Evolutionary conservation across 2,329 filamentous ascomycete species (phyloP).

Genomic region (Trichophyton mentagrophytes): DNA sequence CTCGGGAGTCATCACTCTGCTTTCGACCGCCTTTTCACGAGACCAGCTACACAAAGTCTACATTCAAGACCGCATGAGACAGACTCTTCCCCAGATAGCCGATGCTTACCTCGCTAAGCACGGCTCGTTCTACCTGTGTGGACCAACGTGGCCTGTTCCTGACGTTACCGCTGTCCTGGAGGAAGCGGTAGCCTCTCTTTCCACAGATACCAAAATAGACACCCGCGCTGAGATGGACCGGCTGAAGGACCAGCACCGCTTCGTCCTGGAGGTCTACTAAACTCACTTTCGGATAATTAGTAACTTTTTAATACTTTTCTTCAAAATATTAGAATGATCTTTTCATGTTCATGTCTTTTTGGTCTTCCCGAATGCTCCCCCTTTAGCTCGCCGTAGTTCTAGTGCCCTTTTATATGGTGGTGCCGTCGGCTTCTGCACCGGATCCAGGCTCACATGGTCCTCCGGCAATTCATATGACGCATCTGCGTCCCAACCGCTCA

Average conservation of each 20-base stretch:
- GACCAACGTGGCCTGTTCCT: slow-evolving; percentile 95
- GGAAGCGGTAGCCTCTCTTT: slow-evolving; percentile 70
- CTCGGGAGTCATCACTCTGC: slow-evolving; percentile 84
- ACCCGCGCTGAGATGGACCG: slow-evolving; percentile 85
- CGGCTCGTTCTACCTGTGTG: slow-evolving; percentile 92
- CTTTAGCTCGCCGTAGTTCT: slow-evolving; percentile 63
- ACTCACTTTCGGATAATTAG: neutral
- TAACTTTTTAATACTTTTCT: neutral
- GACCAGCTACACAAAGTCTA: slow-evolving; percentile 99
- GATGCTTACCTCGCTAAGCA: slow-evolving; percentile 77
- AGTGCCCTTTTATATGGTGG: slow-evolving; percentile 88
- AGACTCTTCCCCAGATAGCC: slow-evolving; percentile 70
- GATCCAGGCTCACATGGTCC: slow-evolving; percentile 74
- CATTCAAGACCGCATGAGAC: slow-evolving; percentile 94
- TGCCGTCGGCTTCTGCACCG: slow-evolving; percentile 87
- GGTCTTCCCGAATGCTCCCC: slow-evolving; percentile 66
- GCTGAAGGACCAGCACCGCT: slow-evolving; percentile 86
- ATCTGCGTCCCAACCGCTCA: slow-evolving; percentile 90
- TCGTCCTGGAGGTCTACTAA: slow-evolving; percentile 84
- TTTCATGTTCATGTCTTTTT: slow-evolving; percentile 23
- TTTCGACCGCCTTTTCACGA: slow-evolving; percentile 87
- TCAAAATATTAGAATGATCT: neutral
- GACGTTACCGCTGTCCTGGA: slow-evolving; percentile 89
- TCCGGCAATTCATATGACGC: slow-evolving; percentile 84
- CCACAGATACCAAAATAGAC: slow-evolving; percentile 63